Evolutionary conservation across 768 basidiomycete genomes (phyloP), one percentile per base, ranked within the genome.

Genomic region (Leccinum imitatum): DNA sequence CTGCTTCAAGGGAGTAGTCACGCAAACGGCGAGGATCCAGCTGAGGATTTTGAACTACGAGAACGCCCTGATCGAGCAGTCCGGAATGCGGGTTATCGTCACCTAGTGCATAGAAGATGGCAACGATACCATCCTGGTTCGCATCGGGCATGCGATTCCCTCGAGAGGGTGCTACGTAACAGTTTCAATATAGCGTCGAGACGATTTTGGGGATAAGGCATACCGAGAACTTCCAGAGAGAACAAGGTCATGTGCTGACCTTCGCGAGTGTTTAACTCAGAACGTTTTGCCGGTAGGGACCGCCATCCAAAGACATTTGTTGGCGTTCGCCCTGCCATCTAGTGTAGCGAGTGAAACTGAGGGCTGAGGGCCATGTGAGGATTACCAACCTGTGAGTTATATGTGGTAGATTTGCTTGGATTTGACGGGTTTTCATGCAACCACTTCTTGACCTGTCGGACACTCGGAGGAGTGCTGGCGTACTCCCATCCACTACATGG

Each of bases 211-310:
- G n/a, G 10, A n/a, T 41, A 50, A 7, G 4, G 69, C 85, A 58
- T 58, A 92, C 95, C 90, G 65, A 95, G 93, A 2, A 95, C 75
- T 71, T 99, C 97, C 47, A 98, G 69, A 2, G 90, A 86, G 41
- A 98, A 72, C 8, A 93, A 76, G 0, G 88, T 84, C 90, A 98
- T 92, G 63, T 81, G 79, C 63, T 89, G 85, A 57, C 79, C 83
- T 69, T 84, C 86, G 25, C 93, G 82, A 41, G 75, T 76, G 30
- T 71, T 72, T 3, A 69, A 69, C 30, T 78, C 67, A 2, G 76
- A 72, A 50, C 76, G 77, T 23, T 72, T 77, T 30, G 72, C 72
- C 1, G 84, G 84, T 1, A 85, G 83, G 27, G 81, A 80, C 62
- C 86, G 85, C 69, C 87, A 76, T 0, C 89, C 91, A 71, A 85